Conservation (phyloP, 2,329 filamentous ascomycete genomes). For the Acrodontium crateriforme region DNA sequence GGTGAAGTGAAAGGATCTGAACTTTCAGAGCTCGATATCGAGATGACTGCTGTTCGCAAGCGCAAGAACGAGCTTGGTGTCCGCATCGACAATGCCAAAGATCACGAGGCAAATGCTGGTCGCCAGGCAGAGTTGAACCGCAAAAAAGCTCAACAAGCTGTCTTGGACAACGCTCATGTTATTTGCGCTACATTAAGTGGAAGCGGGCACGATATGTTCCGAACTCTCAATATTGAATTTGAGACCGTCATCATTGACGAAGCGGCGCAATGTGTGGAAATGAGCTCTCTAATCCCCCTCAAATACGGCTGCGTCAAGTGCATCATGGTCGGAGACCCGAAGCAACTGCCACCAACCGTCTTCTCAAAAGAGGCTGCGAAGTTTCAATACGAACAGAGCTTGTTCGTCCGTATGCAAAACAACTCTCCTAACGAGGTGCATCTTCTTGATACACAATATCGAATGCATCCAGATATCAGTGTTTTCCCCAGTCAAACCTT, state of each 20-base stretch:
- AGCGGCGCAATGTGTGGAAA: slow-evolving; percentile 92
- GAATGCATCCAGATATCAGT: slow-evolving; percentile 98
- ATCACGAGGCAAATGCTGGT: slow-evolving; percentile 65
- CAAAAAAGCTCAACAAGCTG: slow-evolving; percentile 74
- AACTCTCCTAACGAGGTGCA: slow-evolving; percentile 82
- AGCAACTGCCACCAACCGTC: slow-evolving; percentile 90
- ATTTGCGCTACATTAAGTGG: slow-evolving; percentile 92
- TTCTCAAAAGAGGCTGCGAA: slow-evolving; percentile 83
- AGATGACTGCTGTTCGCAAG: slow-evolving; percentile 65
- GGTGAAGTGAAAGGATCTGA: slow-evolving; percentile 37
- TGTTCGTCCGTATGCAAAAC: slow-evolving; percentile 96
- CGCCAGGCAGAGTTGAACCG: slow-evolving; percentile 78
- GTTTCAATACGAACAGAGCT: slow-evolving; percentile 92
- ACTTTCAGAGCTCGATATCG: slow-evolving; percentile 53
- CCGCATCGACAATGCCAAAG: slow-evolving; percentile 75
- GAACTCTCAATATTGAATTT: slow-evolving; percentile 85
- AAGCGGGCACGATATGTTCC: slow-evolving; percentile 95
- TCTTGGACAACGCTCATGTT: slow-evolving; percentile 81
- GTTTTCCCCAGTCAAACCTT: slow-evolving; percentile 80
- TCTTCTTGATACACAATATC: slow-evolving; percentile 92
- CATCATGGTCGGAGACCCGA: slow-evolving; percentile 92
- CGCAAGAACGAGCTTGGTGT: slow-evolving; percentile 64
- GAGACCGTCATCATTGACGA: slow-evolving; percentile 98
- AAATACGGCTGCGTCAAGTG: slow-evolving; percentile 97
- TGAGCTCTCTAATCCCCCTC: slow-evolving; percentile 88